phyloP scores from a whole-genome alignment of 78 protist genomes.

The Dictyostelium intermedium region DNA sequence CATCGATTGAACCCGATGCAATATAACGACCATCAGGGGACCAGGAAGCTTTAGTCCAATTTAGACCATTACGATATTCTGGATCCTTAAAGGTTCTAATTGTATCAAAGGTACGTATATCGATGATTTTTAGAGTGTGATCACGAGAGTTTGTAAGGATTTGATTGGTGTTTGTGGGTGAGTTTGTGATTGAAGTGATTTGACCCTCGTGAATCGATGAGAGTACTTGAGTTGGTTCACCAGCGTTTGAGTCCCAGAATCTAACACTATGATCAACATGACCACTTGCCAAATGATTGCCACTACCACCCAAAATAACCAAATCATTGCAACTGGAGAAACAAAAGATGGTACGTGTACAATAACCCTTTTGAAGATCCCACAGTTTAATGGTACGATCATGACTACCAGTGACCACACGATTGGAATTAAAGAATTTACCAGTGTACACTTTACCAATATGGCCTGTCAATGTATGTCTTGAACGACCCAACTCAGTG shows the following conservation, averaged over 20 bases:
- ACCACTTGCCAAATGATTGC: slow-evolving; percentile 39
- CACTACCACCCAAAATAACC: slow-evolving; percentile 36
- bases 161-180: slow-evolving; percentile 55
- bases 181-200: slow-evolving; percentile 76
- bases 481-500: slow-evolving; percentile 59
- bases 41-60: slow-evolving; percentile 71
- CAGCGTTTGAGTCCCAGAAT: slow-evolving; percentile 83
- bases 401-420: slow-evolving; percentile 84
- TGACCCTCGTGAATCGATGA: slow-evolving; percentile 78
- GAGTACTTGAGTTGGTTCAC: slow-evolving; percentile 69
- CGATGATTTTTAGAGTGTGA: slow-evolving; percentile 85
- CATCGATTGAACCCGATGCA: slow-evolving; percentile 79
- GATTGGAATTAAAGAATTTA: slow-evolving; percentile 27
- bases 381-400: slow-evolving; percentile 91
- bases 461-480: slow-evolving; percentile 91
- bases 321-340: slow-evolving; percentile 84
- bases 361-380: slow-evolving; percentile 89
- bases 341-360: slow-evolving; percentile 80
- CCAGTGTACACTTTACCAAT: slow-evolving; percentile 80
- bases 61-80: slow-evolving; percentile 74
- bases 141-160: slow-evolving; percentile 85
- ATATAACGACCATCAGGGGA: slow-evolving; percentile 81
- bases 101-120: slow-evolving; percentile 71
- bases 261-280: slow-evolving; percentile 83
- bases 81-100: slow-evolving; percentile 74